Evolutionary conservation across 164 flowering plant genomes (phyloP).

Genomic region (Vitis amurensis): DNA sequence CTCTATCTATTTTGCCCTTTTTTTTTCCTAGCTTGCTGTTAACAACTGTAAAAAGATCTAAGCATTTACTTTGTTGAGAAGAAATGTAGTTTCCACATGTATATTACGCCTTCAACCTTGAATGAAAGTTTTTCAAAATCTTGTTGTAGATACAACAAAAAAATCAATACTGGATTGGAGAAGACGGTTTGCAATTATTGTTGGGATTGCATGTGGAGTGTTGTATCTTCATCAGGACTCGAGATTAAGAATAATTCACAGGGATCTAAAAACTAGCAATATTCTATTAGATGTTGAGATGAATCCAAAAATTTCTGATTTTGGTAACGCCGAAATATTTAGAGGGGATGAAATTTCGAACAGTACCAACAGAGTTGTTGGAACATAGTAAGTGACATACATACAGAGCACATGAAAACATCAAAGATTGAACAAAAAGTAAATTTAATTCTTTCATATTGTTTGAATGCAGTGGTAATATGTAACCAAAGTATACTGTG

Average conservation of each 20-base stretch:
- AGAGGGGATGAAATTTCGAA: slow-evolving; percentile 24
- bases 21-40: not conserved
- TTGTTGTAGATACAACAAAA: slow-evolving; percentile 18
- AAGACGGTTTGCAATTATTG: slow-evolving; percentile 31
- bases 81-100: too few species aligned
- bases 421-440: not conserved
- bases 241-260: slow-evolving; percentile 31
- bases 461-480: slow-evolving; percentile 26
- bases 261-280: slow-evolving; percentile 41
- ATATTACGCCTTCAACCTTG: too few species aligned
- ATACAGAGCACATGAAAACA: not conserved
- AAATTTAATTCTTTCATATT: not conserved
- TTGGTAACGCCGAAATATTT: slow-evolving; percentile 40
- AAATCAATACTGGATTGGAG: slow-evolving; percentile 26
- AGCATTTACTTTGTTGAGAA: too few species aligned
- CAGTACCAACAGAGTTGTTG: slow-evolving; percentile 29
- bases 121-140: not conserved
- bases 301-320: slow-evolving; percentile 47
- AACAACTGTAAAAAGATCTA: too few species aligned
- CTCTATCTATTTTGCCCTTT: not conserved
- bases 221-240: slow-evolving; percentile 53
- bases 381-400: slow-evolving; percentile 27
- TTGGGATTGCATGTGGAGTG: slow-evolving; percentile 45
- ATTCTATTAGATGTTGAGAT: slow-evolving; percentile 28
- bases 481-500: slow-evolving; percentile 39